A percentile compares a stretch with the other conserved stretches of the same genome.
These are phyloP conservation scores for Chytriomyces confervae DNA, from an alignment of 192 early-diverging fungal species.

Conservation along the genomic window DNA sequence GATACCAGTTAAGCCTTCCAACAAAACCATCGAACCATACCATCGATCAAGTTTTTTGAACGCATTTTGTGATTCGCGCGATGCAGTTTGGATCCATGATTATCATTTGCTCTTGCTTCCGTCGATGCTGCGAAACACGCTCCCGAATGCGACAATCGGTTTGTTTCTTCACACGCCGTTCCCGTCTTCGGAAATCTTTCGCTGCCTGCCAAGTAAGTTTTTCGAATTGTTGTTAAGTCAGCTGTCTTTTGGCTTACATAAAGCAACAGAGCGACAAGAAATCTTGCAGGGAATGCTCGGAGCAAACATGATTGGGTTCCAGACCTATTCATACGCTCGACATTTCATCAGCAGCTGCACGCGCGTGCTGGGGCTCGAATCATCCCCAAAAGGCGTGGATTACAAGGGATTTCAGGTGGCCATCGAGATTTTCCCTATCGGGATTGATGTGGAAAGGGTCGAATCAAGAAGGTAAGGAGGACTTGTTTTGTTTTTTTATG, in stretches of 20 bases:
- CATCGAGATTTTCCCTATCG: conserved; percentile 94
- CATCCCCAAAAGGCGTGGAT: conserved; percentile 87
- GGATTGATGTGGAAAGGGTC: conserved; percentile 87
- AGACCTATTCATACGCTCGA: conserved; percentile 92
- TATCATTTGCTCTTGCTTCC: conserved; percentile 63
- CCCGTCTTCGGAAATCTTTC: conserved; percentile 64
- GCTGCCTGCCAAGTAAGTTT: conserved; percentile 61
- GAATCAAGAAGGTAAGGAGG: conserved; percentile 47
- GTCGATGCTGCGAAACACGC: conserved; percentile 45
- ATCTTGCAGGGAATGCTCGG: conserved; percentile 88
- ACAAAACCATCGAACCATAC: conserved; percentile 61
- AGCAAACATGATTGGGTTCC: conserved; percentile 93
- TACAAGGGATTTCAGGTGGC: conserved; percentile 75
- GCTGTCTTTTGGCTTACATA: neutral
- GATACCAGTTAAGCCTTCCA: conserved; percentile 69
- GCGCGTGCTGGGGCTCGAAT: conserved; percentile 91
- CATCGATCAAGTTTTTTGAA: neutral
- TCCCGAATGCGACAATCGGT: conserved; percentile 56
- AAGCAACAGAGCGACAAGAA: conserved; percentile 67
- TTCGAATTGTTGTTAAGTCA: neutral
- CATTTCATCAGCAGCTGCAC: conserved; percentile 95
- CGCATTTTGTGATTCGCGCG: neutral
- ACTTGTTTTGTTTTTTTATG: neutral
- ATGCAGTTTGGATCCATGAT: conserved; percentile 65
- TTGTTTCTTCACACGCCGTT: conserved; percentile 69